A percentile compares a stretch with the other conserved stretches of the same genome.
phyloP scores from a whole-genome alignment of 257 asterid species.

The Gynochthodes officinalis region DNA sequence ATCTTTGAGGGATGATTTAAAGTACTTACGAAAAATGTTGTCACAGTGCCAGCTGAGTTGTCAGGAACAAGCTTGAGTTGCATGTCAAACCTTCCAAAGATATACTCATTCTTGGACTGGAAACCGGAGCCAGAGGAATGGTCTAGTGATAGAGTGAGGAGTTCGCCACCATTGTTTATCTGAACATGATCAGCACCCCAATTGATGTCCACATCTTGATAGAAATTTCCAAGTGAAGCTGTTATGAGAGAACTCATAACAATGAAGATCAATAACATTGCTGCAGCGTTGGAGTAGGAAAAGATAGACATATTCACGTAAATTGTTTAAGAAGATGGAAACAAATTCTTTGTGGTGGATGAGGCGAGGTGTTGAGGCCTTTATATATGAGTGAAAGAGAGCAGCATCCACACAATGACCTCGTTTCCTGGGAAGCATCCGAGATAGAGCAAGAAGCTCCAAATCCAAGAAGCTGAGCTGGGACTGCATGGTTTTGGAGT shows the following conservation, averaged over 20 bases:
- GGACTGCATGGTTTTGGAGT: constrained; percentile 12
- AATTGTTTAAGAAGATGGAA: too few relatives aligned
- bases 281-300: constrained; percentile 3
- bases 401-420: neutral
- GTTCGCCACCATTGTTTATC: constrained; percentile 9
- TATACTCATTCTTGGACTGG: constrained; percentile 11
- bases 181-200: constrained; percentile 13
- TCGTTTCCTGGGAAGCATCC: constrained; percentile 2
- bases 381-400: neutral
- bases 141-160: constrained; percentile 21
- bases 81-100: constrained; percentile 18
- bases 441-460: constrained; percentile 8
- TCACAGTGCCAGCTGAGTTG: constrained; percentile 17
- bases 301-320: neutral
- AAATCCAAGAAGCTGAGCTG: constrained; percentile 11
- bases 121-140: constrained; percentile 15
- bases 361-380: neutral
- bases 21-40: constrained; percentile 8
- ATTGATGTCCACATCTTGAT: constrained; percentile 10
- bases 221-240: constrained; percentile 13
- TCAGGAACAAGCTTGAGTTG: constrained; percentile 17
- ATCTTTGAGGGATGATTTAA: too few relatives aligned
- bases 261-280: neutral
- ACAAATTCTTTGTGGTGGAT: neutral
- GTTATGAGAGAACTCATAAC: neutral